These are phyloP conservation scores for Alternaria incomplexa DNA, from an alignment of 2,329 filamentous ascomycete genomes.

Conservation along the genomic window DNA sequence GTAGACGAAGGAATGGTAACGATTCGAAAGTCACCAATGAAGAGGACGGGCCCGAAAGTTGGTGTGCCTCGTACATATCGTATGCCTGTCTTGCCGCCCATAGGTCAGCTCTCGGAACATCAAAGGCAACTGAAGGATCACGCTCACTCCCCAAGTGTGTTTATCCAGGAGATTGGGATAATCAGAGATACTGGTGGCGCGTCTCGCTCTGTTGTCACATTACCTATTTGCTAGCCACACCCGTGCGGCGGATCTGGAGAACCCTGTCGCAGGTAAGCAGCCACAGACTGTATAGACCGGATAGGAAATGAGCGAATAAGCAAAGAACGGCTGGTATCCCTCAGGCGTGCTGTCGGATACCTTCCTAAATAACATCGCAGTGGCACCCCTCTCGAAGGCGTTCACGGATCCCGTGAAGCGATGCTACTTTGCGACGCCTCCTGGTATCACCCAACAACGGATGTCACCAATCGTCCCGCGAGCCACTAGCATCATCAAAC, in stretches of 20 bases:
- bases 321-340: conserved; percentile 5
- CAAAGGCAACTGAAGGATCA: conserved; percentile 2
- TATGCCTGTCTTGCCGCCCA: conserved; percentile 23
- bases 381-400: conserved; percentile 15
- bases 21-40: conserved; percentile 24
- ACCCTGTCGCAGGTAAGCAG: conserved; percentile 29
- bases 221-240: conserved; percentile 35
- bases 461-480: conserved; percentile 11
- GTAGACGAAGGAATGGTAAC: conserved; percentile 17
- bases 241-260: conserved; percentile 42
- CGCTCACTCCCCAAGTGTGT: conserved; percentile 7
- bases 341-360: conserved; percentile 29
- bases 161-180: conserved; percentile 25
- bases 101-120: conserved; percentile 9
- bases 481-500: conserved; percentile 15
- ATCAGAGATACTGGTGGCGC: conserved; percentile 38
- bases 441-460: conserved; percentile 15
- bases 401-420: conserved; percentile 6
- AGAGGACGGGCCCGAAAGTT: conserved; percentile 11
- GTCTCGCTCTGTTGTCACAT: conserved; percentile 25
- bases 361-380: conserved; percentile 13
- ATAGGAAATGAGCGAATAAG: conserved; percentile 26
- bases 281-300: conserved; percentile 7
- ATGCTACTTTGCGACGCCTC: conserved; percentile 23
- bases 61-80: conserved; percentile 22